phyloP scores from a whole-genome alignment of 768 basidiomycete genomes.

The Xerocomellus chrysenteron region DNA sequence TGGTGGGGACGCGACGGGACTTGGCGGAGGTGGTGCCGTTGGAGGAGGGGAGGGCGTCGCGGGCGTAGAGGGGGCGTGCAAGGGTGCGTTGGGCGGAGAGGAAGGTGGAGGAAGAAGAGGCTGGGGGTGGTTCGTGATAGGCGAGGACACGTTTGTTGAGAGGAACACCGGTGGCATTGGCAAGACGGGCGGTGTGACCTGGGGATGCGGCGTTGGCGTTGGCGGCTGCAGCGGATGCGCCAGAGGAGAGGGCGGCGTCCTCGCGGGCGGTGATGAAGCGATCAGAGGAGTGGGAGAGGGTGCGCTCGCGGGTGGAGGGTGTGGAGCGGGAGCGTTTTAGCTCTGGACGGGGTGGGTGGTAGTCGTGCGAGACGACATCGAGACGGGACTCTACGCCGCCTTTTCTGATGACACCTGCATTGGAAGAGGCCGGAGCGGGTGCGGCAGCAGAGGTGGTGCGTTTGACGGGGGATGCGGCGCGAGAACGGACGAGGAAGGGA shows the following conservation, averaged over 20 bases:
- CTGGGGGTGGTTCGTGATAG: conserved; percentile 84
- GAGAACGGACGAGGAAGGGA: conserved; percentile 58
- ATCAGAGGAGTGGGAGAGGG: conserved; percentile 46
- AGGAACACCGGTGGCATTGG: conserved; percentile 71
- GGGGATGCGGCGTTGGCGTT: conserved; percentile 57
- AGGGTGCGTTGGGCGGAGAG: conserved; percentile 76
- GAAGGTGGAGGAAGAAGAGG: conserved; percentile 72
- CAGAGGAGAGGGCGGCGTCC: conserved; percentile 56
- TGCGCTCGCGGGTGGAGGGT: conserved; percentile 49
- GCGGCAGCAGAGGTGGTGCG: conserved; percentile 50
- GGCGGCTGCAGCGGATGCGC: conserved; percentile 40
- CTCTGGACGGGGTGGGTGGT: conserved; percentile 61
- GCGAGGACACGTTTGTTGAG: conserved; percentile 81
- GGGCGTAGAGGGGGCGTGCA: conserved; percentile 72
- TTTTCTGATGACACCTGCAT: conserved; percentile 72
- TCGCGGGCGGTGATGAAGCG: conserved; percentile 69
- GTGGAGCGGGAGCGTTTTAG: conserved; percentile 74
- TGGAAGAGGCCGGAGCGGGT: conserved; percentile 50
- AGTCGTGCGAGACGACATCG: conserved; percentile 76
- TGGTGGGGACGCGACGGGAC: conserved; percentile 78
- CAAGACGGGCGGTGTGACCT: conserved; percentile 75
- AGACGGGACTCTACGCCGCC: conserved; percentile 77
- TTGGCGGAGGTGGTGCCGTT: conserved; percentile 65
- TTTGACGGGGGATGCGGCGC: conserved; percentile 66
- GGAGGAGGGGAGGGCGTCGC: conserved; percentile 62